Conservation (phyloP, 2,329 filamentous ascomycete genomes). For the Fusarium sublunatum region DNA sequence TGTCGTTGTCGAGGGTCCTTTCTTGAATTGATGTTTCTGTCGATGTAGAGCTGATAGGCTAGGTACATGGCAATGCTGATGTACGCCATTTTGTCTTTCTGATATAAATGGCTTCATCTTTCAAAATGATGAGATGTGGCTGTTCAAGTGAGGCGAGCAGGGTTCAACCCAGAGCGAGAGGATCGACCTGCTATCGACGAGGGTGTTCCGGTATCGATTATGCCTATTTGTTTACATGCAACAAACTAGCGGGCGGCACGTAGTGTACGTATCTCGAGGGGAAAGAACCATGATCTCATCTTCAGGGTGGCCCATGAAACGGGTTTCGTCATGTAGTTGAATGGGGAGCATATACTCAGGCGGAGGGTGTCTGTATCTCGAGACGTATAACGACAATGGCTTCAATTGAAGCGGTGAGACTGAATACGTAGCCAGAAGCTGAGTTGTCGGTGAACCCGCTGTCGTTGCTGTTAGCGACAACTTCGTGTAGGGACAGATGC, state of each 20-base stretch:
- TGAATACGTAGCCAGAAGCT: background rate
- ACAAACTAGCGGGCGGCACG: slow-evolving; percentile 23
- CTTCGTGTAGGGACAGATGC: slow-evolving; percentile 18
- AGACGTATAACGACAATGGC: background rate
- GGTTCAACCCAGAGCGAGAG: slow-evolving; percentile 21
- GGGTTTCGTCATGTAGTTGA: slow-evolving; percentile 20
- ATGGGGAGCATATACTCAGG: slow-evolving; percentile 3
- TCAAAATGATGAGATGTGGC: background rate
- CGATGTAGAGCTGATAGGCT: slow-evolving; percentile 17
- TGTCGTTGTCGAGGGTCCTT: background rate
- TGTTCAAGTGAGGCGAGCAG: slow-evolving; percentile 26
- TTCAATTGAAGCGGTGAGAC: slow-evolving; percentile 31
- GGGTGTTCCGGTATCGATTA: slow-evolving; percentile 13
- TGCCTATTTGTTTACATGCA: slow-evolving; percentile 4
- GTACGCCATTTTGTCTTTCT: background rate
- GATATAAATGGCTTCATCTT: slow-evolving; percentile 17
- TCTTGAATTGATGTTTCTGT: background rate
- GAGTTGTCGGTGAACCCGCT: slow-evolving; percentile 28
- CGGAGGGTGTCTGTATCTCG: background rate
- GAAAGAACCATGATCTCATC: slow-evolving; percentile 26
- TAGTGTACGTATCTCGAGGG: background rate
- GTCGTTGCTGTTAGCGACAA: slow-evolving; percentile 13
- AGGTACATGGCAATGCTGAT: background rate
- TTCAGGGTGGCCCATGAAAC: slow-evolving; percentile 17
- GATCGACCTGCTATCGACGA: slow-evolving; percentile 29